These are phyloP conservation scores for Pseudopithomyces chartarum DNA, from an alignment of 2,329 filamentous ascomycete genomes.

Conservation along the genomic window DNA sequence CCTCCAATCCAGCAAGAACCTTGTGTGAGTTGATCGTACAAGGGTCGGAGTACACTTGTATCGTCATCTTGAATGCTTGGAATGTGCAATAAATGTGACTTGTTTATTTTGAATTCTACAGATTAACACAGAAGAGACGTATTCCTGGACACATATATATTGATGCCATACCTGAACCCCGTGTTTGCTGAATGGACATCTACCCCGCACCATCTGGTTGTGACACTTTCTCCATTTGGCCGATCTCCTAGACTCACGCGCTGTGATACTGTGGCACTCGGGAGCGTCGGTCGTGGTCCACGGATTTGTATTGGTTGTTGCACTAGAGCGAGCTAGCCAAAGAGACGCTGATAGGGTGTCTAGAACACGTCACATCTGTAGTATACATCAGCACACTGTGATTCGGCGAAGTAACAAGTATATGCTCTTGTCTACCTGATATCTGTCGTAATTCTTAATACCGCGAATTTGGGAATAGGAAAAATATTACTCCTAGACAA, in stretches of 20 bases:
- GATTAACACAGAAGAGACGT: too few relatives aligned
- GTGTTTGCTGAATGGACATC: neutral
- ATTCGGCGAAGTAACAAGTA: neutral
- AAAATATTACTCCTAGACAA: too few relatives aligned
- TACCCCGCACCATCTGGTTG: neutral
- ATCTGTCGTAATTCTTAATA: too few relatives aligned
- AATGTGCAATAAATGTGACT: too few relatives aligned
- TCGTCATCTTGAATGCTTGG: conserved; percentile 4
- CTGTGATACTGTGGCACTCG: neutral
- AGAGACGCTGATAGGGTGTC: neutral
- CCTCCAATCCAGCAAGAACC: conserved; percentile 47
- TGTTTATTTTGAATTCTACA: too few relatives aligned
- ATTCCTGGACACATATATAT: neutral
- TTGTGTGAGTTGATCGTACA: conserved; percentile 51
- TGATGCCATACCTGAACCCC: neutral
- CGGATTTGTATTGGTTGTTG: neutral
- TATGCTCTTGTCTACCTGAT: too few relatives aligned
- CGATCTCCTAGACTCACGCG: neutral
- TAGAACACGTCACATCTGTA: neutral
- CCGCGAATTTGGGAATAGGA: too few relatives aligned
- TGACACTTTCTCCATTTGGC: neutral
- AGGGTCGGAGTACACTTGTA: conserved; percentile 32
- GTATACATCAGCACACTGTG: neutral
- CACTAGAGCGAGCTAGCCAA: neutral
- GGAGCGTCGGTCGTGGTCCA: neutral